phyloP scores from a whole-genome alignment of 2,329 filamentous ascomycete species.

The Diaporthe citriasiana region DNA sequence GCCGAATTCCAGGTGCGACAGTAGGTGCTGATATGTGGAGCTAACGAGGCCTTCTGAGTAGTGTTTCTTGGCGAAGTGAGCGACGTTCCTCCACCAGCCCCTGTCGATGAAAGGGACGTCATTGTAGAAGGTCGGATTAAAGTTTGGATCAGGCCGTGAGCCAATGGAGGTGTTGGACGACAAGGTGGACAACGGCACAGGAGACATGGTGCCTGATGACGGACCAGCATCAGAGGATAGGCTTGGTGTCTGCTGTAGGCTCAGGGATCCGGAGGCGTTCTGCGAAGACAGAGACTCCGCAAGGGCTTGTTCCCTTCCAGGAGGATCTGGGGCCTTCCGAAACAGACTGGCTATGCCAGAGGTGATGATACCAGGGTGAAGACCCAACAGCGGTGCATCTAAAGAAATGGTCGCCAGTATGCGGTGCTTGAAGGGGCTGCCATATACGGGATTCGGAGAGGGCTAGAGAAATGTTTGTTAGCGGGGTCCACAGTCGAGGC shows the following conservation, averaged over 20 bases:
- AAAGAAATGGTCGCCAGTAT: conserved; percentile 86
- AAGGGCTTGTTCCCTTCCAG: conserved; percentile 46
- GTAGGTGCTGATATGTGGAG: conserved; percentile 80
- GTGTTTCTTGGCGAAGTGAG: conserved; percentile 88
- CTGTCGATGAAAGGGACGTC: conserved; percentile 79
- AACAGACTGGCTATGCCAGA: conserved; percentile 87
- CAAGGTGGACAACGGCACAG: conserved; percentile 35
- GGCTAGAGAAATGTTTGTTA: conserved; percentile 48
- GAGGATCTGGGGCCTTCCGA: conserved; percentile 56
- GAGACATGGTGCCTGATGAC: conserved; percentile 45
- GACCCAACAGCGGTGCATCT: conserved; percentile 88
- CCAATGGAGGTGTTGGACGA: conserved; percentile 43
- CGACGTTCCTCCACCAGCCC: conserved; percentile 75
- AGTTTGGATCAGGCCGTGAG: conserved; percentile 70
- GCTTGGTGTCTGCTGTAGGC: conserved; percentile 47
- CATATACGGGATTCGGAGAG: conserved; percentile 51
- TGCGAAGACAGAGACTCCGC: conserved; percentile 38
- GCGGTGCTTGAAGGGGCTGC: conserved; percentile 73
- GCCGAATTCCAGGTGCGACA: conserved; percentile 87
- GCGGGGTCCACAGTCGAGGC: background rate
- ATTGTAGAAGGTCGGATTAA: conserved; percentile 82
- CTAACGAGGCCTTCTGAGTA: conserved; percentile 75
- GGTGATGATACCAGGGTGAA: conserved; percentile 89
- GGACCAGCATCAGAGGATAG: conserved; percentile 30
- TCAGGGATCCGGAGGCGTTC: conserved; percentile 43